phyloP scores from a whole-genome alignment of 2,329 filamentous ascomycete genomes.

The Clonostachys chloroleuca region DNA sequence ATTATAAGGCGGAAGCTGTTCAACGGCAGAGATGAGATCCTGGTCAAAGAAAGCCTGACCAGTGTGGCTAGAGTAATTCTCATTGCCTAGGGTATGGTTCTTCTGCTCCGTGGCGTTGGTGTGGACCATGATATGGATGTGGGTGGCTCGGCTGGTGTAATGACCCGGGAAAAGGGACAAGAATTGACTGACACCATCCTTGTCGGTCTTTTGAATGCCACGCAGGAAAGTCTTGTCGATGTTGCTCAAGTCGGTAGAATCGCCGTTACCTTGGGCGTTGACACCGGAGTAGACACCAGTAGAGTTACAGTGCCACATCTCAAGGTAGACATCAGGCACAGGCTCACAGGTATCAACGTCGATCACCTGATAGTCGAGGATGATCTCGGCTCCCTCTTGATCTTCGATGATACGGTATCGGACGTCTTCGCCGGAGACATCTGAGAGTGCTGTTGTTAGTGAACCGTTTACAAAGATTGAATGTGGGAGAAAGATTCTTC shows the following conservation, averaged over 20 bases:
- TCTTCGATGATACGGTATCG: constrained; percentile 31
- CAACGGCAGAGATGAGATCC: constrained; percentile 45
- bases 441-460: constrained; percentile 3
- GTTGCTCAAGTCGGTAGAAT: constrained; percentile 28
- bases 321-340: constrained; percentile 28
- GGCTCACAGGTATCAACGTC: constrained; percentile 34
- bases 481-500: too few relatives aligned
- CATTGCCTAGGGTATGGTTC: constrained; percentile 26
- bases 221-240: constrained; percentile 26
- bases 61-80: constrained; percentile 46
- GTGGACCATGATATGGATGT: constrained; percentile 39
- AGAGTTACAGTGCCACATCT: constrained; percentile 39
- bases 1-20: constrained; percentile 41
- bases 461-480: too few relatives aligned
- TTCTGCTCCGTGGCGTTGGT: constrained; percentile 21
- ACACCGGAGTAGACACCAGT: constrained; percentile 39
- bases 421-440: constrained; percentile 21
- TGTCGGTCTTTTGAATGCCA: constrained; percentile 31
- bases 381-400: constrained; percentile 30
- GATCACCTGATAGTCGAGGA: constrained; percentile 36
- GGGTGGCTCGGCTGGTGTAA: constrained; percentile 37
- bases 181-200: constrained; percentile 36
- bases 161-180: constrained; percentile 38
- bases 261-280: constrained; percentile 29
- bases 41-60: constrained; percentile 65